phyloP scores from a whole-genome alignment of 2,329 filamentous ascomycete genomes.

The Blastomyces percursus region DNA sequence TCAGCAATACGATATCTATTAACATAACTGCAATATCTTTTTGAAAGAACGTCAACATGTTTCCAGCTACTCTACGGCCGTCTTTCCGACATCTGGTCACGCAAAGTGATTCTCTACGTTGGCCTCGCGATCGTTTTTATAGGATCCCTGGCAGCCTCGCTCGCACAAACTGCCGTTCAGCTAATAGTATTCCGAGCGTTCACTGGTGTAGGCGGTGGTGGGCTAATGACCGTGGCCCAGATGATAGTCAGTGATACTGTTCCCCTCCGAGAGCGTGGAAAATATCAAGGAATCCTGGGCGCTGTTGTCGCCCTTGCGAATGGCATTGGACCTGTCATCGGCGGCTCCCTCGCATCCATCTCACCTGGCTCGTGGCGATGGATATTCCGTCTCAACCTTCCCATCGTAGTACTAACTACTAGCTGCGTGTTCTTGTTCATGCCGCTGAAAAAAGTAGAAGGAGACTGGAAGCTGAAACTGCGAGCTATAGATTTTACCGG shows the following conservation, averaged over 20 bases:
- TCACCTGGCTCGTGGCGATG: conserved; percentile 31
- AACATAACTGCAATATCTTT: conserved; percentile 51
- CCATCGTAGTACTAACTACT: conserved; percentile 40
- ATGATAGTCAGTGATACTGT: conserved; percentile 54
- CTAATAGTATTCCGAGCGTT: conserved; percentile 51
- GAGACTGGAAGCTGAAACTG: conserved; percentile 42
- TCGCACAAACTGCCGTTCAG: conserved; percentile 45
- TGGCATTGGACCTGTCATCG: conserved; percentile 45
- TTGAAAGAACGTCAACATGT: conserved; percentile 59
- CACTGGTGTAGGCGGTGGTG: conserved; percentile 51
- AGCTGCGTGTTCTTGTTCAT: conserved; percentile 44
- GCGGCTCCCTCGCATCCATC: conserved; percentile 40
- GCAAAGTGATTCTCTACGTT: conserved; percentile 47
- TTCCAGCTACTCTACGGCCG: conserved; percentile 56
- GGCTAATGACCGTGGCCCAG: conserved; percentile 47
- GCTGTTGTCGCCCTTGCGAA: conserved; percentile 45
- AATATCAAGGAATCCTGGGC: conserved; percentile 47
- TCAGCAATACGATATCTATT: conserved; percentile 49
- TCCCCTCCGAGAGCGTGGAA: conserved; percentile 47
- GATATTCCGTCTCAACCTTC: conserved; percentile 47
- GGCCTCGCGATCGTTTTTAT: conserved; percentile 45
- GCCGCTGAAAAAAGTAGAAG: conserved; percentile 45
- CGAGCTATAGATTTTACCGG: conserved; percentile 44
- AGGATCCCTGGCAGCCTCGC: conserved; percentile 48
- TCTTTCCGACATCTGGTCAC: conserved; percentile 49